Evolutionary conservation across 768 basidiomycete genomes (phyloP).

Genomic region (Harrya chromipes): DNA sequence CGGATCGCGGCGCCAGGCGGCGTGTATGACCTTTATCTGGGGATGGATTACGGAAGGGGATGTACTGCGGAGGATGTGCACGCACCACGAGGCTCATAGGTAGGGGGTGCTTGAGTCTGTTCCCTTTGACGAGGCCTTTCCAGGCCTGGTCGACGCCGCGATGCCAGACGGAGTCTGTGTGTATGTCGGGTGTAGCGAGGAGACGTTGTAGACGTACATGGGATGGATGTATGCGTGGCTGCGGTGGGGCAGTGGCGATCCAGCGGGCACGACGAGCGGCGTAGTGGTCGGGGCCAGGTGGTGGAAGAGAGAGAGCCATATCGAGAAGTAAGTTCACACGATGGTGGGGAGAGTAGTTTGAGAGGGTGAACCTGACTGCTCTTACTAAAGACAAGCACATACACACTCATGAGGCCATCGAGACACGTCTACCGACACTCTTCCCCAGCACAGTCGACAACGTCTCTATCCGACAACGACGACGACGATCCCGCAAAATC

Average conservation of each 20-base stretch:
- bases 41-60: slow-evolving; percentile 5
- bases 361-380: too few species aligned
- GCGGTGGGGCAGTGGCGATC: slow-evolving; percentile 36
- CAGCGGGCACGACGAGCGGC: slow-evolving; percentile 60
- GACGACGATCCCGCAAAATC: slow-evolving; percentile 60
- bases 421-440: slow-evolving; percentile 36
- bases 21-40: slow-evolving; percentile 71
- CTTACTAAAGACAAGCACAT: background rate
- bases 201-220: slow-evolving; percentile 50
- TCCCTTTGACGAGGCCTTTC: slow-evolving; percentile 59
- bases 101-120: slow-evolving; percentile 53
- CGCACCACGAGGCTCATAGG: slow-evolving; percentile 65
- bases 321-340: slow-evolving; percentile 21
- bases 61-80: slow-evolving; percentile 5
- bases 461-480: slow-evolving; percentile 76
- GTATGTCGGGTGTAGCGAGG: slow-evolving; percentile 45
- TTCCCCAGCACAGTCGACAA: slow-evolving; percentile 65
- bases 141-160: slow-evolving; percentile 59
- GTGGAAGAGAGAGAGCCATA: slow-evolving; percentile 42
- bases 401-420: slow-evolving; percentile 25
- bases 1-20: slow-evolving; percentile 69
- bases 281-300: slow-evolving; percentile 64
- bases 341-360: background rate
- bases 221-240: slow-evolving; percentile 32
- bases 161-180: slow-evolving; percentile 54